phyloP scores from a whole-genome alignment of 2,329 filamentous ascomycete genomes.

The Cadophora luteo-olivacea region DNA sequence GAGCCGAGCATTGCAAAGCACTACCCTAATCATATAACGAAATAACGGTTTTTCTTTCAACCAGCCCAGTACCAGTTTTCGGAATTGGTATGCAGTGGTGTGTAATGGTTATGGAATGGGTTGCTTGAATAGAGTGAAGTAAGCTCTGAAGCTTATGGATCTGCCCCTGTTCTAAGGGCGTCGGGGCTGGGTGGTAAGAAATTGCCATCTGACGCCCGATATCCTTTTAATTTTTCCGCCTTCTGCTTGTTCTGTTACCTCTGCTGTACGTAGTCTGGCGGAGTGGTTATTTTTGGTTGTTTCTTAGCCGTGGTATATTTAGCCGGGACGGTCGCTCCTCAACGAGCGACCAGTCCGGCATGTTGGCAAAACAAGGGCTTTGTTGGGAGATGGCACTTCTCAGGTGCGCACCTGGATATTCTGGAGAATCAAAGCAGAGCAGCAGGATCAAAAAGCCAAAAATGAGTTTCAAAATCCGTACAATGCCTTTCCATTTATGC shows the following conservation, averaged over 20 bases:
- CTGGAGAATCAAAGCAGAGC: background rate
- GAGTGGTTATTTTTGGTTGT: background rate
- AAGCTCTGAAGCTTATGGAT: background rate
- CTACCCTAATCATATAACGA: background rate
- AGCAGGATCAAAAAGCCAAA: background rate
- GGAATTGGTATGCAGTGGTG: background rate
- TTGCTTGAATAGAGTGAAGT: background rate
- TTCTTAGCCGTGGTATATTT: too few species aligned
- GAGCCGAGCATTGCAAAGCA: background rate
- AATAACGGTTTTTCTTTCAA: background rate
- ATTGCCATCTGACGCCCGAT: background rate
- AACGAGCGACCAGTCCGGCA: too few species aligned
- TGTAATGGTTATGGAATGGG: background rate
- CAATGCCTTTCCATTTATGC: conserved; percentile 18
- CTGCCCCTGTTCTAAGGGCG: background rate
- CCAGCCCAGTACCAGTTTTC: background rate
- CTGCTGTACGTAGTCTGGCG: too few species aligned
- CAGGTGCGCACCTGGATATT: too few species aligned
- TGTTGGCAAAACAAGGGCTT: background rate
- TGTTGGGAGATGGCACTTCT: background rate
- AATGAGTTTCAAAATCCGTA: background rate
- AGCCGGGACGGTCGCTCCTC: too few species aligned
- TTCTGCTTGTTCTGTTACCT: background rate
- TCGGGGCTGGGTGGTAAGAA: background rate
- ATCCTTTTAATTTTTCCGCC: background rate